A percentile compares a stretch with the other conserved stretches of the same genome.
These are phyloP conservation scores for Penicillium sp. DNA, from an alignment of 2,329 filamentous ascomycete species.

Conservation along the genomic window DNA sequence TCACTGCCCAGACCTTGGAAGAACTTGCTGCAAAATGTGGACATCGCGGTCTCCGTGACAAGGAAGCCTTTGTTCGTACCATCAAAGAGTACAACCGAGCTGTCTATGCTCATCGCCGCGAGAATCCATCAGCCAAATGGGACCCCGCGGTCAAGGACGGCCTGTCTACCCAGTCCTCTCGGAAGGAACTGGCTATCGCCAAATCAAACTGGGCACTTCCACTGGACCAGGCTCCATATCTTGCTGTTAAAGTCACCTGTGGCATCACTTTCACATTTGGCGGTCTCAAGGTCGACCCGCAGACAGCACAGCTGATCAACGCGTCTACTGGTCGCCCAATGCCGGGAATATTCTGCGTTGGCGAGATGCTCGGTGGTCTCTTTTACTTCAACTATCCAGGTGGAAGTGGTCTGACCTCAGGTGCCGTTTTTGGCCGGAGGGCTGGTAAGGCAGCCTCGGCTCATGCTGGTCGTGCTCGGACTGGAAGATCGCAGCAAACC, in stretches of 20 bases:
- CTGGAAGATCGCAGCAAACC: too few species aligned
- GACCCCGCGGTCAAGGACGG: slow-evolving; percentile 65
- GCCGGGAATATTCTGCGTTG: slow-evolving; percentile 62
- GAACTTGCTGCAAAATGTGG: slow-evolving; percentile 57
- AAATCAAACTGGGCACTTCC: slow-evolving; percentile 70
- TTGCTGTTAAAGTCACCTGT: slow-evolving; percentile 65
- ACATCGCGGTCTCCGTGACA: slow-evolving; percentile 49
- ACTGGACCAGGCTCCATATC: slow-evolving; percentile 58
- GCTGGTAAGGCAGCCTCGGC: slow-evolving; percentile 34
- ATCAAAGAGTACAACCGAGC: slow-evolving; percentile 58
- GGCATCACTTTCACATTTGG: slow-evolving; percentile 72
- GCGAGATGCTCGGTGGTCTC: slow-evolving; percentile 68
- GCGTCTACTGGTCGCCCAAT: slow-evolving; percentile 50
- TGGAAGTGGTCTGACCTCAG: slow-evolving; percentile 63
- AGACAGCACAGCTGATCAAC: slow-evolving; percentile 57
- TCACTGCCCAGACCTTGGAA: slow-evolving; percentile 45
- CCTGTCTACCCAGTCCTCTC: slow-evolving; percentile 45
- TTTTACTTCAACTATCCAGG: slow-evolving; percentile 67
- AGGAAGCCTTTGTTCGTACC: slow-evolving; percentile 53
- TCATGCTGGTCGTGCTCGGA: too few species aligned
- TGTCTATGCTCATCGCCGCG: slow-evolving; percentile 50
- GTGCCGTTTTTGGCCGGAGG: slow-evolving; percentile 55
- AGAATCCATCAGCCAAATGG: slow-evolving; percentile 42
- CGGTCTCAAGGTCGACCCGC: slow-evolving; percentile 59
- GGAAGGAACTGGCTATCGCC: slow-evolving; percentile 36